These are phyloP conservation scores for Paragyromitra xinjiangensis DNA, from an alignment of 495 filamentous ascomycete species.

Conservation along the genomic window DNA sequence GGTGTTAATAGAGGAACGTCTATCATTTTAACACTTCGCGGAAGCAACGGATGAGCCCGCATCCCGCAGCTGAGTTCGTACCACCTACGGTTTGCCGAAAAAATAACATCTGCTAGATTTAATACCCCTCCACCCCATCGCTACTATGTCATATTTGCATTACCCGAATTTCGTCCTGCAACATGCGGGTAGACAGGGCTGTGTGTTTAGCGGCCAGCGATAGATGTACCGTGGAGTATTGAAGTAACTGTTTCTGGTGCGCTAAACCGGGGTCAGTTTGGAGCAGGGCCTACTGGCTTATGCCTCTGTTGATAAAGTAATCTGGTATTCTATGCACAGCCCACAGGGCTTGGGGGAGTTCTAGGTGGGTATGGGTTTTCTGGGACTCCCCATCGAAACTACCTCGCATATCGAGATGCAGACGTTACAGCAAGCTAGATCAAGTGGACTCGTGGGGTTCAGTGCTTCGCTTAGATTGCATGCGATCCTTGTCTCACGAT, in stretches of 20 bases:
- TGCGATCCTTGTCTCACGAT: neutral
- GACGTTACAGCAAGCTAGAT: neutral
- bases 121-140: neutral
- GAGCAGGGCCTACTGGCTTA: no score
- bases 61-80: conserved; percentile 8
- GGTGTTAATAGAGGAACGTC: neutral
- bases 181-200: neutral
- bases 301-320: no score
- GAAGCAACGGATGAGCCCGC: conserved; percentile 28
- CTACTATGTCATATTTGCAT: conserved; percentile 6
- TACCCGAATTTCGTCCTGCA: conserved; percentile 1
- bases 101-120: neutral
- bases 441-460: neutral
- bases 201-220: no score
- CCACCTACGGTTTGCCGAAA: neutral
- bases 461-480: neutral
- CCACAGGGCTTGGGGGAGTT: no score
- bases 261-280: no score
- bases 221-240: no score
- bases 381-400: no score
- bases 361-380: no score
- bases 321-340: no score
- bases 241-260: no score
- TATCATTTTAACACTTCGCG: conserved; percentile 34
- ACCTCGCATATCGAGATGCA: no score